Evolutionary conservation across 2,329 filamentous ascomycete genomes (phyloP).

Genomic region (Beauveria rudraprayagi): DNA sequence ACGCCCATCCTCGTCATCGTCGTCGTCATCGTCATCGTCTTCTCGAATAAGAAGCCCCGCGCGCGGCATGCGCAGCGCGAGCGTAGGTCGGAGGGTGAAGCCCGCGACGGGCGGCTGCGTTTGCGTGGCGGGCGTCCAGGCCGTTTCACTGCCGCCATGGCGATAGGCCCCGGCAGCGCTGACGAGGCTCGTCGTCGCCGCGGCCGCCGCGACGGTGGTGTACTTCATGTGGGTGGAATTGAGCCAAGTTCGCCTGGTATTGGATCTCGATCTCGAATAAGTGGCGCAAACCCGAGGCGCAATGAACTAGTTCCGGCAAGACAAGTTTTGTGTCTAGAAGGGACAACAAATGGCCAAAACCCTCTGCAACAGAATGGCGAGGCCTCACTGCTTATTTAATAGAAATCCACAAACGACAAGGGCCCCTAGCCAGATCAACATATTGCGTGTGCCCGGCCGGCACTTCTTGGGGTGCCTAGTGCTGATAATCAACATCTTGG

Average conservation of each 20-base stretch:
- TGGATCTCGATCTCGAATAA: not conserved
- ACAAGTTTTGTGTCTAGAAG: not conserved
- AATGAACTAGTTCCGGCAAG: not conserved
- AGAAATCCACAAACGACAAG: not conserved
- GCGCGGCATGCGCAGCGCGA: not conserved
- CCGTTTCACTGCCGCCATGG: not conserved
- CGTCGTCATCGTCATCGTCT: constrained; percentile 1
- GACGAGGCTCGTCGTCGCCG: not conserved
- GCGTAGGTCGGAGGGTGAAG: not conserved
- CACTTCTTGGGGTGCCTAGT: not conserved
- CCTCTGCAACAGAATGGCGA: not conserved
- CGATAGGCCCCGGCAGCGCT: not conserved
- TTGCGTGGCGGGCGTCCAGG: not conserved
- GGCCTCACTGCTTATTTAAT: not conserved
- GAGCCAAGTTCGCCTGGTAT: not conserved
- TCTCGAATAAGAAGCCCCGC: not conserved
- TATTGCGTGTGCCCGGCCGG: not conserved
- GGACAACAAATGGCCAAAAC: not conserved
- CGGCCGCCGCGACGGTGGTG: not conserved
- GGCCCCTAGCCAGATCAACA: not conserved
- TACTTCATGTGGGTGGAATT: not conserved
- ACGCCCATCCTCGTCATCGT: not conserved
- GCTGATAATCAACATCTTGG: constrained; percentile 4
- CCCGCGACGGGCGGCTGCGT: not conserved
- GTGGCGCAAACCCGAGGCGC: not conserved